Evolutionary conservation across 2,329 filamentous ascomycete species (phyloP), one percentile per base, ranked within the genome.

Genomic region (Colletotrichum sp.): DNA sequence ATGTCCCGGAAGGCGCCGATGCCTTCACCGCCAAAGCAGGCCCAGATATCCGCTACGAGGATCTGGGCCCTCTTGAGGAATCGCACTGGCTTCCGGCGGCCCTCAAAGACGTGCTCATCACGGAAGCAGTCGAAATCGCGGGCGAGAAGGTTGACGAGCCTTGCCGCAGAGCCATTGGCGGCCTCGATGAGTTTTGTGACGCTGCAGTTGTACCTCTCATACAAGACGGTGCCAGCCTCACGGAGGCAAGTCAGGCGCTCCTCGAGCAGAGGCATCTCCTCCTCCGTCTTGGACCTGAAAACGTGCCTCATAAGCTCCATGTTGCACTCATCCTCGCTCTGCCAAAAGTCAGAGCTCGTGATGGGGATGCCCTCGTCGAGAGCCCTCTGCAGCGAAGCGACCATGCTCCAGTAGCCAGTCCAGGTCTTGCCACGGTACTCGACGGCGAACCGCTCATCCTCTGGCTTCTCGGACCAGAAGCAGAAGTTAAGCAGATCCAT

Each of bases 401-500:
- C 95, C 72, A 99, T 86, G 83, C 96, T 98, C 93, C 95, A 98
- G 84, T 99, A 99, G 5, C 97, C 97, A 0, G 96, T 98, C 95
- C 96, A 99, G 73, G 86, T 92, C 84, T 92, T 93, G 32, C 92
- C 96, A 62, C 90, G 91, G 84, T 98, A 99, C 73, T 95, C 93
- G 57, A 99, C 90, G 12, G 94, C 91, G 84, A 96, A 99, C 13
- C 95, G 90, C 80, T 96, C 92, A 7, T 92, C 89, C 13, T 94
- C 93, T 1, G 88, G 84, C 60, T 85, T 82, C 68, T 95, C 93
- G 16, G 95, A 98, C 97, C 97, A 99, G 84, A 99, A 99, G 26
- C 94, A 98, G 83, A 99, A 99, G 83, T 99, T 99, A 67, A 99
- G 87, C 32, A 99, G 85, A 83, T 99, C 97, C 95, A 99, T 98